Evolutionary conservation across 306 rosid genomes (phyloP), one percentile per base, ranked within the genome.

Genomic region (Abrus precatorius): DNA sequence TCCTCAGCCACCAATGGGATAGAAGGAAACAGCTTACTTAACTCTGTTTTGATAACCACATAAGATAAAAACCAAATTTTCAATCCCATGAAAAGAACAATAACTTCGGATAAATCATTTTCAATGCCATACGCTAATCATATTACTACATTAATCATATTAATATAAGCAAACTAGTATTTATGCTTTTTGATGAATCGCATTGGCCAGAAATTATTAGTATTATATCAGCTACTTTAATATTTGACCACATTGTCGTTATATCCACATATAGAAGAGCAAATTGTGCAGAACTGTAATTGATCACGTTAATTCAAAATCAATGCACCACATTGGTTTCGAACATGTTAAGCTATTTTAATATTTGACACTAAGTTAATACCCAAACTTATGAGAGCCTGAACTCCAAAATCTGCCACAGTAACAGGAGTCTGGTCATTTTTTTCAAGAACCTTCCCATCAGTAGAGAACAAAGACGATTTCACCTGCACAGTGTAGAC

Each of bases 371-470:
- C 9, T 3, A 11, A 28, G 68, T 80, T 3, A 76, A 82, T 90
- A 95, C 99, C 99, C 83, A 95, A 87, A 88, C 99, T 95, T 69
- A 95, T 84, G 76, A 95, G 97, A 52, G 97, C 99, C 80, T 95
- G 98, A 50, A 93, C 97, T 53, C 97, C 95, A 75, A 90, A 95
- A 86, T 91, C 98, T n/a, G 99, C 98, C 40, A 93, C 91, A 12
- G 98, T 95, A 33, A 93, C 99, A 0, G 93, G 97, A 81, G 97
- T 89, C 69, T 85, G 90, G 69, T 95, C 98, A 50, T 45, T 85
- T 85, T 93, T 95, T 40, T 88, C 96, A 40, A 87, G 67, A 77
- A 88, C 50, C 62, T 82, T 87, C 4, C 87, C 88, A 44, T 74
- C 86, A 69, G 72, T 76, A 3, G 88, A 84, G 66, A 84, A 81